Conservation (phyloP, 2,329 filamentous ascomycete genomes). For the Sclerotinia spermophila region DNA sequence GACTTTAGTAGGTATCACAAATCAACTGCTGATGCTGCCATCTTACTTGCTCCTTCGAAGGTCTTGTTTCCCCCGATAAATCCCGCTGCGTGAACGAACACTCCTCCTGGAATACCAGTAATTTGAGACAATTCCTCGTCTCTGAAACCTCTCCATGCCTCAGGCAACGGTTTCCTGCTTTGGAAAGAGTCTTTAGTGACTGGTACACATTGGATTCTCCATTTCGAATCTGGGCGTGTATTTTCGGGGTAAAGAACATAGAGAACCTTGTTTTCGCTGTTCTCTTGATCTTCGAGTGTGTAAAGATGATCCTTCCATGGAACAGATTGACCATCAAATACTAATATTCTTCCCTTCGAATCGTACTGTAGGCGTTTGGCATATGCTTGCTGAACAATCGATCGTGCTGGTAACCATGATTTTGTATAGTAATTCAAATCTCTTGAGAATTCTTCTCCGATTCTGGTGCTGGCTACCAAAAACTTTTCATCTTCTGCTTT, state of each 20-base stretch:
- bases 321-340: slow-evolving; percentile 72
- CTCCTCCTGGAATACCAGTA: slow-evolving; percentile 65
- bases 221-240: slow-evolving; percentile 70
- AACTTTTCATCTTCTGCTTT: slow-evolving; percentile 79
- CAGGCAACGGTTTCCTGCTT: slow-evolving; percentile 86
- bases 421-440: slow-evolving; percentile 72
- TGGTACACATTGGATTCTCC: slow-evolving; percentile 92
- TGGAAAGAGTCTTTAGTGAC: slow-evolving; percentile 80
- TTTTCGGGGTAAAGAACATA: slow-evolving; percentile 93
- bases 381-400: slow-evolving; percentile 74
- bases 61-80: slow-evolving; percentile 97
- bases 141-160: slow-evolving; percentile 86
- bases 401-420: slow-evolving; percentile 84
- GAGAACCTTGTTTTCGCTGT: slow-evolving; percentile 56
- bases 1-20: slow-evolving; percentile 22
- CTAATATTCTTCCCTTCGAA: slow-evolving; percentile 71
- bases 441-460: slow-evolving; percentile 82
- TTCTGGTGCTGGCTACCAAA: slow-evolving; percentile 69
- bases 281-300: slow-evolving; percentile 66
- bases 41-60: slow-evolving; percentile 79
- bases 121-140: slow-evolving; percentile 79
- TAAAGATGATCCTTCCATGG: slow-evolving; percentile 98
- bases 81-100: slow-evolving; percentile 91
- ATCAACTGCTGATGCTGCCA: slow-evolving; percentile 73
- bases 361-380: slow-evolving; percentile 64